Conservation (phyloP, 371 early-diverging fungal genomes). For the Apophysomyces variabilis region DNA sequence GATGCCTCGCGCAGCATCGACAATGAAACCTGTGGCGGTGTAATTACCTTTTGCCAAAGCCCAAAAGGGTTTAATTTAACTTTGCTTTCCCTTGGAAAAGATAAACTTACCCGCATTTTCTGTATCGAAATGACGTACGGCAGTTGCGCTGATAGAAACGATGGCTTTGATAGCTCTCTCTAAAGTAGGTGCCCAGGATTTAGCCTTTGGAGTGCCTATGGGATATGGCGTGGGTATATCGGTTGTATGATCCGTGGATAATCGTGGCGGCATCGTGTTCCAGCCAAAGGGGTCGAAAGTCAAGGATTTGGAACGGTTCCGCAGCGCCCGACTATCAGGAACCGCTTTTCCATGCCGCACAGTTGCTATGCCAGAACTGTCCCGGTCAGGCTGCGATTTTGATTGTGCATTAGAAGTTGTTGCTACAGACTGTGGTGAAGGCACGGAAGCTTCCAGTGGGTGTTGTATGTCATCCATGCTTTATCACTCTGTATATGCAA, state of each 20-base stretch:
- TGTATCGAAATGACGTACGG: constrained; percentile 88
- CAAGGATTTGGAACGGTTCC: constrained; percentile 51
- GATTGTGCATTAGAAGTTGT: constrained; percentile 22
- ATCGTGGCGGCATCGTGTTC: constrained; percentile 28
- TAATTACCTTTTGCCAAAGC: constrained; percentile 34
- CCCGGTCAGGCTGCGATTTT: constrained; percentile 26
- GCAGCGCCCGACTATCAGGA: constrained; percentile 26
- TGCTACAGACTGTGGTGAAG: constrained; percentile 18
- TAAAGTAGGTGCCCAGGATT: constrained; percentile 76
- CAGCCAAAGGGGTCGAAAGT: constrained; percentile 38
- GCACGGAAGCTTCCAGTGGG: constrained; percentile 22
- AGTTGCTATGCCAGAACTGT: constrained; percentile 25
- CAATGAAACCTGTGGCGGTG: constrained; percentile 91
- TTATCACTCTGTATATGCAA: no score
- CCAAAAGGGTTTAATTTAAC: no score
- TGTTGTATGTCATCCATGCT: constrained; percentile 33
- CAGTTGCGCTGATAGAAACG: constrained; percentile 83
- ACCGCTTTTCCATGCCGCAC: constrained; percentile 28
- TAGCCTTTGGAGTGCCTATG: constrained; percentile 39
- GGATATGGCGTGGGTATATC: constrained; percentile 9
- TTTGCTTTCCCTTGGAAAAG: constrained; percentile 10
- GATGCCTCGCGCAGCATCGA: constrained; percentile 81
- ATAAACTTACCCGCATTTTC: constrained; percentile 72
- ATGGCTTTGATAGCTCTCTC: constrained; percentile 77
- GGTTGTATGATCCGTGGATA: constrained; percentile 32